Percentiles rank a stretch among this genome's conserved stretches.
Evolutionary conservation across 768 basidiomycete species (phyloP).

Genomic region (Suillus sp.): DNA sequence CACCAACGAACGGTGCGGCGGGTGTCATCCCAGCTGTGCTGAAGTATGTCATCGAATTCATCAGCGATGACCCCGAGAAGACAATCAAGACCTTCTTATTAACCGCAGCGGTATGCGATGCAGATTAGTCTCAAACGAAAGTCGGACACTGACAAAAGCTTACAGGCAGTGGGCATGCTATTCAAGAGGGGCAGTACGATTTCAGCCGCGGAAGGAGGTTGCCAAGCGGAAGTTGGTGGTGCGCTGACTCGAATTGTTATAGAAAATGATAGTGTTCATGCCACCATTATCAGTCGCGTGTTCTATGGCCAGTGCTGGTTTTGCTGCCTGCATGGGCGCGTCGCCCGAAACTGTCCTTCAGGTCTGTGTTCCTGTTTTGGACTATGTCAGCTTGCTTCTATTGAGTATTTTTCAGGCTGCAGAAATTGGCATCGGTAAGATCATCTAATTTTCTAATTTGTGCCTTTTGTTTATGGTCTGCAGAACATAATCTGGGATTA

Average conservation of each 20-base stretch:
- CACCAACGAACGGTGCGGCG: conserved; percentile 91
- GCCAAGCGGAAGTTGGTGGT: conserved; percentile 95
- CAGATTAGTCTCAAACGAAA: conserved; percentile 16
- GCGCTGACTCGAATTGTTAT: conserved; percentile 18
- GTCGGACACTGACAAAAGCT: background rate
- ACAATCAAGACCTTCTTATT: conserved; percentile 87
- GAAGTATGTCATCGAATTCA: conserved; percentile 90
- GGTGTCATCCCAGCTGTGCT: conserved; percentile 92
- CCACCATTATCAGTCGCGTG: conserved; percentile 66
- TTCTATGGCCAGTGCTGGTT: conserved; percentile 94
- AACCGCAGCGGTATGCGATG: conserved; percentile 78
- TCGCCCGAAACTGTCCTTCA: conserved; percentile 82
- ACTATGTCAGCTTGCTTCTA: conserved; percentile 4
- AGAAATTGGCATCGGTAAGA: conserved; percentile 85
- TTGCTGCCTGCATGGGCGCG: conserved; percentile 93
- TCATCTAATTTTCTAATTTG: background rate
- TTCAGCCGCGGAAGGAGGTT: conserved; percentile 93
- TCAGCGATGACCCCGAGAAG: conserved; percentile 89
- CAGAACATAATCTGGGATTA: conserved; percentile 84
- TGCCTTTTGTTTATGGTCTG: conserved; percentile 12
- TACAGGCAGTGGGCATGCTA: conserved; percentile 87
- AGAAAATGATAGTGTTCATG: conserved; percentile 9
- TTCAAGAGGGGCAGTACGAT: conserved; percentile 98
- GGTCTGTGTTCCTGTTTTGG: conserved; percentile 36
- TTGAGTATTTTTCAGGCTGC: conserved; percentile 54